Base-by-base conservation (phyloP, 192 early-diverging fungal species). In the Podila verticillata region DNA sequence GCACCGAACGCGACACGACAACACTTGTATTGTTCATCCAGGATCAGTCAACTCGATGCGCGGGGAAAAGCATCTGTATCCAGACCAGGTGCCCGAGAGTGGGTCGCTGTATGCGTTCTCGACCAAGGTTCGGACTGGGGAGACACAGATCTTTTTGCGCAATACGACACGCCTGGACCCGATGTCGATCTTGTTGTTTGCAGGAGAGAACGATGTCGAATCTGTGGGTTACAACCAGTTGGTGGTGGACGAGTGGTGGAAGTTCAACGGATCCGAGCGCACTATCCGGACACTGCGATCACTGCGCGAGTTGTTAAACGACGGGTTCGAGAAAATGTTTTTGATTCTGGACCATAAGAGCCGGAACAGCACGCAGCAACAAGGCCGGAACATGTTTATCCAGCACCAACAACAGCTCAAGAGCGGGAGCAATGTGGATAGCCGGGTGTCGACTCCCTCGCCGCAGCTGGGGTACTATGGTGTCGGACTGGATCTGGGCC, bases 81-180 rank as follows among this genome's bases (percentile, higher is more conserved):
- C 65, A 13, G 71, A 77, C 7, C 60, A 78, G 31, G 70, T 70
- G 17, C 59, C 63, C 7, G 79, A 75, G 44, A 68, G 66, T 44
- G 84, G 84, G 22, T 82, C 84, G 13, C 56, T 84, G 32, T 84
- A 82, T 72, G 84, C 84, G 10, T 84, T 79, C 44, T 82, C 84
- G 29, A 74, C 66, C 44, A 84, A 84, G 63, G 74, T 82, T 26
- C 75, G 81, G 36, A 71, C 80, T 7, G 81, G 71, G 5, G 80
- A 77, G 57, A 67, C 70, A 3, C 80, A 82, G 61, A 70, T 84
- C 60, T 82, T 82, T 68, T 75, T 84, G 65, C 62, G 84, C 15
- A 74, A 77, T 58, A 84, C 78, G 20, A 84, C 84, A 0, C 48
- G 74, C 12, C 28, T 84, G 61, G 80, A 84, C 57, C 84, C 79